Conservation (phyloP, 768 basidiomycete genomes). For the Russula foetens region DNA sequence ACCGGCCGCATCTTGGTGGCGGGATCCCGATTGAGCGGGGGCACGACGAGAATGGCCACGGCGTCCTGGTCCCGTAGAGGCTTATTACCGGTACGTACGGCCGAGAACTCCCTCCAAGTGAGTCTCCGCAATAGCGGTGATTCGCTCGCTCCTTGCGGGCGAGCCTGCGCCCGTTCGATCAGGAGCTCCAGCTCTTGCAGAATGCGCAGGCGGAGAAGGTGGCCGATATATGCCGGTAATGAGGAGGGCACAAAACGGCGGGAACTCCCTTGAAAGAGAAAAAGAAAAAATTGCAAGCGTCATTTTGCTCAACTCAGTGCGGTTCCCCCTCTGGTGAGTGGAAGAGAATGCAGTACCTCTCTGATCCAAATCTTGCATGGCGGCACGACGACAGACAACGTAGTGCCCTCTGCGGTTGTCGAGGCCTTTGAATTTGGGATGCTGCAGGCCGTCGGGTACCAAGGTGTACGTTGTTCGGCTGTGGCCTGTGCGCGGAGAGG, state of each 20-base stretch:
- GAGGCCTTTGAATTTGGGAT: conserved; percentile 48
- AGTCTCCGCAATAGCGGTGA: conserved; percentile 50
- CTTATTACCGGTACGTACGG: conserved; percentile 40
- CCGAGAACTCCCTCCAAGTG: conserved; percentile 50
- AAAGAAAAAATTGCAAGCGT: too few species aligned
- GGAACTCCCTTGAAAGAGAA: conserved; percentile 10
- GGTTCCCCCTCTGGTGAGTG: not conserved
- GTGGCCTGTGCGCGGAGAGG: conserved; percentile 21
- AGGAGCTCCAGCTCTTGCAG: conserved; percentile 69
- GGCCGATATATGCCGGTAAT: conserved; percentile 47
- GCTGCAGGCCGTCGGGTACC: conserved; percentile 58
- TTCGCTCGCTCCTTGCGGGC: conserved; percentile 21
- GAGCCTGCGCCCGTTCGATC: conserved; percentile 34
- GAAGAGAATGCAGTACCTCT: conserved; percentile 27
- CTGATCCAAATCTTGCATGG: conserved; percentile 32
- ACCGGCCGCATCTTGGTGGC: conserved; percentile 36
- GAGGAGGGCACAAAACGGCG: conserved; percentile 28
- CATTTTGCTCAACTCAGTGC: not conserved
- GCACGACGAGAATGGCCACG: conserved; percentile 60
- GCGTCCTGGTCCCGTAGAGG: conserved; percentile 44
- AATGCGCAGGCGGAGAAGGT: conserved; percentile 63
- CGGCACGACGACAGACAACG: conserved; percentile 51
- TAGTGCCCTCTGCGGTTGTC: conserved; percentile 42
- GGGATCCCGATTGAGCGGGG: conserved; percentile 52
- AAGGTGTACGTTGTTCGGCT: conserved; percentile 26